Conservation (phyloP, 805 yeast genomes). For the Candida nonsorbophila region DNA sequence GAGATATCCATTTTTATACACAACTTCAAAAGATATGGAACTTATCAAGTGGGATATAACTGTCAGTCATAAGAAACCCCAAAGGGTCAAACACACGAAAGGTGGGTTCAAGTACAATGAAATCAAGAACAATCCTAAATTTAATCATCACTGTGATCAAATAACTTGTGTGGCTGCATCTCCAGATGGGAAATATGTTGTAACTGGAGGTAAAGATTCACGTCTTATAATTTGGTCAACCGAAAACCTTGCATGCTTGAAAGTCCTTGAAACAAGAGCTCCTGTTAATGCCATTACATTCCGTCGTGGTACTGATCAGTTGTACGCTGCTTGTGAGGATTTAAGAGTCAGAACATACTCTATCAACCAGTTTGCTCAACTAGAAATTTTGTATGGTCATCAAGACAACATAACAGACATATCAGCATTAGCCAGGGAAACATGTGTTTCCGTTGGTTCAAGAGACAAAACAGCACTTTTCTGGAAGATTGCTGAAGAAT, state of each 20-base stretch:
- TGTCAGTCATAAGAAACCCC: slow-evolving; percentile 46
- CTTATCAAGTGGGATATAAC: slow-evolving; percentile 76
- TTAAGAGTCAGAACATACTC: slow-evolving; percentile 84
- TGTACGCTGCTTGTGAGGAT: slow-evolving; percentile 92
- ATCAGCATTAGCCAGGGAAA: slow-evolving; percentile 74
- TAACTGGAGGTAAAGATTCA: slow-evolving; percentile 85
- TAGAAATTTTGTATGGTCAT: slow-evolving; percentile 92
- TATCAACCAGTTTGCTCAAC: slow-evolving; percentile 78
- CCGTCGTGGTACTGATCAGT: slow-evolving; percentile 74
- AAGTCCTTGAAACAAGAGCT: slow-evolving; percentile 75
- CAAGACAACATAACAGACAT: slow-evolving; percentile 86
- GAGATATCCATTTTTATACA: slow-evolving; percentile 59
- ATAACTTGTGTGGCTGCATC: slow-evolving; percentile 76
- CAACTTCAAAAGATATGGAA: slow-evolving; percentile 77
- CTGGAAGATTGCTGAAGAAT: slow-evolving; percentile 96
- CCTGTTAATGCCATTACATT: slow-evolving; percentile 69
- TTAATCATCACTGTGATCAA: slow-evolving; percentile 73
- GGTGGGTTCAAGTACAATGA: slow-evolving; percentile 53
- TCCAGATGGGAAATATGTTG: slow-evolving; percentile 82
- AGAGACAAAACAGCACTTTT: slow-evolving; percentile 92
- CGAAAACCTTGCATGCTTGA: slow-evolving; percentile 68
- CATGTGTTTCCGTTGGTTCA: slow-evolving; percentile 94
- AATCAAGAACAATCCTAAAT: slow-evolving; percentile 42
- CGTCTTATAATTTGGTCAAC: slow-evolving; percentile 82
- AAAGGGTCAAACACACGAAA: slow-evolving; percentile 54